phyloP scores from a whole-genome alignment of 1,284 basidiomycete genomes.

The Kwoniella shivajii region DNA sequence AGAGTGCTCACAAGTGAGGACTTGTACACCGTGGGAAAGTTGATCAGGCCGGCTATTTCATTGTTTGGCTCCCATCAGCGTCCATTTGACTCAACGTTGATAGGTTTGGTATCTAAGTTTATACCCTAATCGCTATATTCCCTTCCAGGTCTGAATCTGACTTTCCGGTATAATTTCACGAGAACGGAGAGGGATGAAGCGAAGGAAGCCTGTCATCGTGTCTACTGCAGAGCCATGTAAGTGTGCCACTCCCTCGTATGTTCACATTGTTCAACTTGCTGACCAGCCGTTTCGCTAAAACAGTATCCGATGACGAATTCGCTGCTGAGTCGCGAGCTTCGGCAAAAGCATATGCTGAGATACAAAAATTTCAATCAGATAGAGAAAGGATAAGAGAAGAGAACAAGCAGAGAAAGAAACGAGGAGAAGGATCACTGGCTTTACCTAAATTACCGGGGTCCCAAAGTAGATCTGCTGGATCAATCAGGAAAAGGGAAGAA shows the following conservation, averaged over 20 bases:
- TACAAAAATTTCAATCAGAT: slow-evolving; percentile 14
- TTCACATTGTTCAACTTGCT: slow-evolving; percentile 1
- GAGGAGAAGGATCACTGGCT: slow-evolving; percentile 18
- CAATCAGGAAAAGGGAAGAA: not conserved
- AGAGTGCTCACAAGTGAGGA: too few relatives aligned
- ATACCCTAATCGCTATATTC: not conserved
- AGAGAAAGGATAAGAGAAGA: slow-evolving; percentile 21
- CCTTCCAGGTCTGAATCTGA: too few relatives aligned
- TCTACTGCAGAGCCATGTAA: slow-evolving; percentile 27
- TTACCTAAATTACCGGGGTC: slow-evolving; percentile 17
- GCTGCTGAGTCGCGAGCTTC: slow-evolving; percentile 24
- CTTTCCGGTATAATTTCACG: too few relatives aligned
- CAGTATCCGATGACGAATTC: slow-evolving; percentile 42
- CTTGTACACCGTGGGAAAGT: slow-evolving; percentile 10
- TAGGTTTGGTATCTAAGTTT: too few relatives aligned
- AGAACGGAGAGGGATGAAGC: too few relatives aligned
- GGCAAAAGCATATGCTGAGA: slow-evolving; percentile 27
- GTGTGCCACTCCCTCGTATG: not conserved
- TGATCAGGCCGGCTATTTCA: not conserved
- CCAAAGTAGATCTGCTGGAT: not conserved
- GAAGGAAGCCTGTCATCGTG: slow-evolving; percentile 1
- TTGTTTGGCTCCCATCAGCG: slow-evolving; percentile 6
- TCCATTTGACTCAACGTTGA: not conserved
- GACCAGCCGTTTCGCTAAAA: too few relatives aligned
- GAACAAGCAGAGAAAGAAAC: slow-evolving; percentile 27